Evolutionary conservation across 306 rosid genomes (phyloP), one percentile per base, ranked within the genome.

Genomic region (Ormosia emarginata): DNA sequence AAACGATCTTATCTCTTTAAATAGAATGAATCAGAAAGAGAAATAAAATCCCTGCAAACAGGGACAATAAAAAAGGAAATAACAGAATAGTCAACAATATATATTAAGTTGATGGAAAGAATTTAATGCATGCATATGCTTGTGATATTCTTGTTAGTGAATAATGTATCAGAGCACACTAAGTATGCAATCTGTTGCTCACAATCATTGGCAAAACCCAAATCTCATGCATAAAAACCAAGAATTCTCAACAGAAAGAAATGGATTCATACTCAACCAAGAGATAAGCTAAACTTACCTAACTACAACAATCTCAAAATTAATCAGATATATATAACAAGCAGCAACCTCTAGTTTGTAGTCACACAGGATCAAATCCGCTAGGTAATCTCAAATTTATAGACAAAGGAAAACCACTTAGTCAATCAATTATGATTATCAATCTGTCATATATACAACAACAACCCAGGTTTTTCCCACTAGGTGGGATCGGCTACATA

Each of bases 211-310:
- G 46, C 37, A 75, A 74, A 53, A 56, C 49, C 43, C 30, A 65
- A 47, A 43, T 53, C 47, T 50, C 14, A 13, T 17, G 79, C 40
- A 67, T 4, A 52, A 39, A 37, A 52, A 81, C 49, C 36, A 52
- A 58, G 49, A 64, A 80, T 63, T 43, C 50, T 36, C 56, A 43
- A 61, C 63, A 58, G 56, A 69, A n/a, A 29, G 52, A 75, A 43
- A 61, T 62, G 14, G 50, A 50, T 33, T 75, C 36, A 53, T 24
- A 40, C 58, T 44, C 64, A 59, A 69, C 59, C 55, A 52, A 8
- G 8, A 29, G 50, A 57, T n/a, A 74, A 15, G 64, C 61, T 58
- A 75, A 10, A 64, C 78, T 84, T 40, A 18, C 63, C 74, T 58
- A 37, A 49, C 30, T 11, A 59, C 69, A 49, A 39, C 4, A 57